phyloP scores from a whole-genome alignment of 2,329 filamentous ascomycete genomes.

The Colletotrichum karsti region DNA sequence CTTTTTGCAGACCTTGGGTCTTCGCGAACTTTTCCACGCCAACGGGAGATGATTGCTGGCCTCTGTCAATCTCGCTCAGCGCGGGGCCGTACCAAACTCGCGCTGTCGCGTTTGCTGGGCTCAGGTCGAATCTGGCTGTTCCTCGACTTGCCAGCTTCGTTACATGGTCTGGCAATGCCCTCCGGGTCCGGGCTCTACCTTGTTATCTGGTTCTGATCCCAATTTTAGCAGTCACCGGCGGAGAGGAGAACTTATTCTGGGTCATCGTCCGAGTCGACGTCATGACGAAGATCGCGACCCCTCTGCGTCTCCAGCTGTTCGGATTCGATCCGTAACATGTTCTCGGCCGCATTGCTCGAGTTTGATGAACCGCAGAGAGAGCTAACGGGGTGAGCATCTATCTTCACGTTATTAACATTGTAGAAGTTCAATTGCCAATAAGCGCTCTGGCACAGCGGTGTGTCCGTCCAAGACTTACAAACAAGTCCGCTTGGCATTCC shows the following conservation, averaged over 20 bases:
- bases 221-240: neutral
- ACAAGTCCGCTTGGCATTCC: neutral
- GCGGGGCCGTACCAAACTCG: too few species aligned
- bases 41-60: neutral
- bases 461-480: neutral
- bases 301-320: neutral
- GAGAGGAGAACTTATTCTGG: neutral
- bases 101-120: too few species aligned
- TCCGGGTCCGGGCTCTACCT: too few species aligned
- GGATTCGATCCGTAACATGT: neutral
- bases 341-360: too few species aligned
- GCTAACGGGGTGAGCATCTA: too few species aligned
- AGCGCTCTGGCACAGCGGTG: neutral
- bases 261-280: conserved; percentile 1
- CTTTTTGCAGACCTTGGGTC: neutral
- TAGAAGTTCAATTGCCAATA: neutral
- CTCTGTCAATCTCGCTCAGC: neutral
- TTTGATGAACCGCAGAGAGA: too few species aligned
- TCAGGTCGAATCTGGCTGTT: too few species aligned
- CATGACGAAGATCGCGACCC: neutral
- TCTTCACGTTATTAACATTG: too few species aligned
- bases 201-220: neutral
- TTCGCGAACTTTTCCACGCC: neutral
- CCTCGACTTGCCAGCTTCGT: too few species aligned
- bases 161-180: too few species aligned